A percentile compares a stretch with the other conserved stretches of the same genome.
Conservation (phyloP, 345 rosid species). For the Euphorbia peplus region DNA sequence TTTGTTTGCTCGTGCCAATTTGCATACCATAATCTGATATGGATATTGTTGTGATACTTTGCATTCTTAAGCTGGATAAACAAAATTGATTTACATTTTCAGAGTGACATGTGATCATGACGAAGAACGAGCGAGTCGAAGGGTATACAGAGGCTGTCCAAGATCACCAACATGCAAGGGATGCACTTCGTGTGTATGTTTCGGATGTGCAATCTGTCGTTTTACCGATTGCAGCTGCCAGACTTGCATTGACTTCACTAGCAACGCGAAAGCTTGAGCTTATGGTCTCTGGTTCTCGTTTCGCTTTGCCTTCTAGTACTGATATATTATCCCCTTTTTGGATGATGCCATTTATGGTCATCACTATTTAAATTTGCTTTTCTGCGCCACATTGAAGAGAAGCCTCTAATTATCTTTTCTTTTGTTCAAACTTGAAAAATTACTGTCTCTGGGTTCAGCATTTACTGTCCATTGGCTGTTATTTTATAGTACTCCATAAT, state of each 20-base stretch:
- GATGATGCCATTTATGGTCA: constrained; percentile 13
- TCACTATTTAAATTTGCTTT: constrained; percentile 5
- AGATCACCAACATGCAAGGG: constrained; percentile 86
- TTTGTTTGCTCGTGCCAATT: not conserved
- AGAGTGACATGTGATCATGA: constrained; percentile 76
- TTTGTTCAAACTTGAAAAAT: constrained; percentile 15
- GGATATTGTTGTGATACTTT: not conserved
- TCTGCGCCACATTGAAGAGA: constrained; percentile 1
- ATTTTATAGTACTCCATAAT: constrained; percentile 14
- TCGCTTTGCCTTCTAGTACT: no score
- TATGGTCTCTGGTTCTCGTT: not conserved
- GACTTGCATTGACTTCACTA: constrained; percentile 84
- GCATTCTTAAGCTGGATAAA: not conserved
- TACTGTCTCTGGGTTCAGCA: constrained; percentile 20
- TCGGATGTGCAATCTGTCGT: constrained; percentile 86
- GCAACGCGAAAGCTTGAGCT: constrained; percentile 50
- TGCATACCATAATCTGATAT: no score
- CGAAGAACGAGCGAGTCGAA: constrained; percentile 70
- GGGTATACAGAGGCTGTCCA: constrained; percentile 79
- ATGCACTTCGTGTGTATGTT: constrained; percentile 96
- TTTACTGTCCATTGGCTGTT: constrained; percentile 23
- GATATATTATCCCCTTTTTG: no score
- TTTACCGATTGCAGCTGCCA: constrained; percentile 92
- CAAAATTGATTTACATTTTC: constrained; percentile 17
- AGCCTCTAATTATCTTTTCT: constrained; percentile 7